These are phyloP conservation scores for Cyberlindnera euphorbiiphila DNA, from an alignment of 805 yeast species.

Conservation along the genomic window DNA sequence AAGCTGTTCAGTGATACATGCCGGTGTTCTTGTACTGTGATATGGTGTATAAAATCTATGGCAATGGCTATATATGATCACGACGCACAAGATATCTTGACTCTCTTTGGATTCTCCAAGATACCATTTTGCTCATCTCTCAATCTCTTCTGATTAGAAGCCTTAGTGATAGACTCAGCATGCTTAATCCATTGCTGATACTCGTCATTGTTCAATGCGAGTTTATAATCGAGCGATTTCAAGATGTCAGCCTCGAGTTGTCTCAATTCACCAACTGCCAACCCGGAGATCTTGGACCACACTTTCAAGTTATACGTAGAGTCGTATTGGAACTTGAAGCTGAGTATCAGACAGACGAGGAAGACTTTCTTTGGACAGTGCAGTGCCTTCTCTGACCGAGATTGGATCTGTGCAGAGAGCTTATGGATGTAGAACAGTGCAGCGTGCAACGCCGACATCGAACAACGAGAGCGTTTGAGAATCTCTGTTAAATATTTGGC, in stretches of 20 bases:
- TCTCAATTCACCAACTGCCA: conserved; percentile 46
- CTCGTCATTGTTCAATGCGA: conserved; percentile 46
- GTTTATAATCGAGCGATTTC: conserved; percentile 49
- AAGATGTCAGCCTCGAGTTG: conserved; percentile 52
- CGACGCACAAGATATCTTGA: conserved; percentile 1
- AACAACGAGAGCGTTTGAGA: conserved; percentile 50
- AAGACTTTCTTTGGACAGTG: conserved; percentile 63
- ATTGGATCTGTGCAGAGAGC: conserved; percentile 32
- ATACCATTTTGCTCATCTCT: background rate
- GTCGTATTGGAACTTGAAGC: conserved; percentile 73
- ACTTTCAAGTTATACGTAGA: conserved; percentile 61
- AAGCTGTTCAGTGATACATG: background rate
- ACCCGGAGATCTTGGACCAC: conserved; percentile 75
- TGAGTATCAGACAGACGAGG: conserved; percentile 62
- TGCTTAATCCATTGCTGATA: conserved; percentile 39
- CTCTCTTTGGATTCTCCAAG: background rate
- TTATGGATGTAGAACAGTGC: conserved; percentile 62
- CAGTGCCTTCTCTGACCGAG: conserved; percentile 1
- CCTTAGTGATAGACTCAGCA: conserved; percentile 10
- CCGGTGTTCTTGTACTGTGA: too few relatives aligned
- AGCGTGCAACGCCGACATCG: conserved; percentile 59
- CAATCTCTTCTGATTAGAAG: background rate
- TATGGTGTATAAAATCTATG: too few relatives aligned
- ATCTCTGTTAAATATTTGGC: conserved; percentile 35
- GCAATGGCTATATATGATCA: too few relatives aligned